A percentile compares a stretch with the other conserved stretches of the same genome.
phyloP scores from a whole-genome alignment of 1,284 basidiomycete genomes.

The Fomitopsis schrenkii region DNA sequence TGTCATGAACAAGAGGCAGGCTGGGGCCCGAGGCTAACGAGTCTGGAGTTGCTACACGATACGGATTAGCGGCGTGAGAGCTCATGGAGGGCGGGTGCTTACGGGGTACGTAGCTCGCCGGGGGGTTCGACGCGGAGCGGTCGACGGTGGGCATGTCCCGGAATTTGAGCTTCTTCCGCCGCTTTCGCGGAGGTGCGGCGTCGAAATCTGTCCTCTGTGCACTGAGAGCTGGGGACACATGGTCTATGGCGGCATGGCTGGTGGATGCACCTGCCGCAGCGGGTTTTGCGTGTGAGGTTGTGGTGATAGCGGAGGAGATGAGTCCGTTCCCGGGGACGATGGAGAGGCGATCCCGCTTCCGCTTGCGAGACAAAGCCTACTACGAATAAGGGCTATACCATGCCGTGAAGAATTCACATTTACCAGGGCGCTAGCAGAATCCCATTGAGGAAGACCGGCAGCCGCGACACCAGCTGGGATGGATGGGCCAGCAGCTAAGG shows the following conservation, averaged over 20 bases:
- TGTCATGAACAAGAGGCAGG: neutral
- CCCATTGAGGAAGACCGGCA: neutral
- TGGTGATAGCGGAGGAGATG: neutral
- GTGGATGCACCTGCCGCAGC: neutral
- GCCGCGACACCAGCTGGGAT: neutral
- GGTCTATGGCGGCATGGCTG: neutral
- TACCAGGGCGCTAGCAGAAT: neutral
- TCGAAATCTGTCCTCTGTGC: neutral
- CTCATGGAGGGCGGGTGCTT: neutral
- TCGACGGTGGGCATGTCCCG: neutral
- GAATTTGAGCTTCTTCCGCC: neutral
- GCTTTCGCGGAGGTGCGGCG: neutral
- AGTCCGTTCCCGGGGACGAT: neutral
- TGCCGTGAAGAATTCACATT: neutral
- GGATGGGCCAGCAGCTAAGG: neutral
- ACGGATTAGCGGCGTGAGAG: neutral
- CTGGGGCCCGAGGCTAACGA: neutral
- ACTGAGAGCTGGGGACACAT: too few species aligned
- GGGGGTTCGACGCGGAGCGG: neutral
- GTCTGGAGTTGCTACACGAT: neutral
- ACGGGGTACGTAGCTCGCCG: neutral
- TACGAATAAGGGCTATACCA: neutral
- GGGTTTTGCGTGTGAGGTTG: neutral
- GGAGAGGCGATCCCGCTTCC: neutral
- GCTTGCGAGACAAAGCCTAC: neutral